Percentiles rank a stretch among this genome's conserved stretches.
Conservation (phyloP, 2,329 filamentous ascomycete genomes). For the Moelleriella libera region DNA sequence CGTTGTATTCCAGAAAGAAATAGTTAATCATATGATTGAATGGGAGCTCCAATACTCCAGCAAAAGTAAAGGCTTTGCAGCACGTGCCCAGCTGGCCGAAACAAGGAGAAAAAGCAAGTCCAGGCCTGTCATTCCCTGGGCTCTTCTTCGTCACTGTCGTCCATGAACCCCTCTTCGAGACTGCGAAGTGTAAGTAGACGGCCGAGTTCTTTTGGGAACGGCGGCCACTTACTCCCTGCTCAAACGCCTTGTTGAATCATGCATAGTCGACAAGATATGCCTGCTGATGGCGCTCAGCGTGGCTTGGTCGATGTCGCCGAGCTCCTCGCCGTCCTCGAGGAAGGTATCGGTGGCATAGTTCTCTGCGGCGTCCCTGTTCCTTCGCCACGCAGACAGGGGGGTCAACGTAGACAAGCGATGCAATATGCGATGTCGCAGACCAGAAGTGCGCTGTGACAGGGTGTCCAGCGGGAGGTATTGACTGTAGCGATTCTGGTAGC, state of each 20-base stretch:
- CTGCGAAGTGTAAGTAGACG: slow-evolving; percentile 4
- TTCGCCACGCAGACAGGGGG: slow-evolving; percentile 33
- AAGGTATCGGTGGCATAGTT: slow-evolving; percentile 1
- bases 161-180: slow-evolving; percentile 24
- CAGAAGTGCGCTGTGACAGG: slow-evolving; percentile 41
- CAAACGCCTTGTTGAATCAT: slow-evolving; percentile 44
- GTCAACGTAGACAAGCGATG: slow-evolving; percentile 13
- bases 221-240: slow-evolving; percentile 51
- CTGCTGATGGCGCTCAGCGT: slow-evolving; percentile 25
- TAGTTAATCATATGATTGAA: no score
- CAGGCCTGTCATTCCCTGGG: slow-evolving; percentile 1
- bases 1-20: no score
- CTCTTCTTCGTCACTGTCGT: slow-evolving; percentile 27
- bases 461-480: slow-evolving; percentile 59
- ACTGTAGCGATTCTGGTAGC: slow-evolving; percentile 55
- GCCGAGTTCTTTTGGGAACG: neutral
- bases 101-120: no score
- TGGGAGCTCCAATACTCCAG: no score
- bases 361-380: slow-evolving; percentile 35
- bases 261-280: slow-evolving; percentile 17
- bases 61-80: no score
- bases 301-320: slow-evolving; percentile 43
- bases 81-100: no score
- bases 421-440: slow-evolving; percentile 36
- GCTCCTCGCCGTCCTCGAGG: slow-evolving; percentile 48